Evolutionary conservation across 2,329 filamentous ascomycete species (phyloP), one percentile per base, ranked within the genome.

Genomic region (Botryotinia calthae): DNA sequence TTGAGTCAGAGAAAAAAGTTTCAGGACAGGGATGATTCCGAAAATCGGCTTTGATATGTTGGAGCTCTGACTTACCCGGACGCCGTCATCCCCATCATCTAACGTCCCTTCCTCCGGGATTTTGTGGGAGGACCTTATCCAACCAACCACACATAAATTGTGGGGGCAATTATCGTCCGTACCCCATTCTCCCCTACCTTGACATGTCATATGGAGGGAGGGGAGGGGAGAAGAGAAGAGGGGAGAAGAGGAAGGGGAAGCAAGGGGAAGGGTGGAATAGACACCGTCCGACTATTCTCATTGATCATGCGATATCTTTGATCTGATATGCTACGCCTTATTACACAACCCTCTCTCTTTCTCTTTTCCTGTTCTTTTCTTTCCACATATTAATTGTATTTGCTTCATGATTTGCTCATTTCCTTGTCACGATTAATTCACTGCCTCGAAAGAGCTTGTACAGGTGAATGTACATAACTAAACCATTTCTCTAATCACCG

Each of bases 261-360:
- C n/a, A n/a, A n/a, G n/a, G 46, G 25, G 48, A 14, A n/a, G 48
- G 6, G 6, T 25, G 4, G 56, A 48, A 48, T 48, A 25, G 20
- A 59, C 12, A 61, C 31, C 58, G 12, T 37, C 5, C 22, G 51
- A n/a, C 51, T 54, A 28, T 54, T 28, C 3, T 54, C 51, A 28
- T 54, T 56, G 63, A 65, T 69, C 66, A 69, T 69, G 66, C 66
- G 51, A 69, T 65, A 28, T 48, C 22, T 61, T 40, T 58, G 66
- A 54, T 28, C 37, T 59, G 37, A 59, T 25, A 18, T 68, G 48
- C 18, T 46, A 64, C 62, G 48, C 68, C 58, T 42, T 25, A 54
- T 40, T 65, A 25, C 69, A 51, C 58, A 54, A 40, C 3, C 16
- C 18, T 12, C 48, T 12, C 12, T 12, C 20, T 46, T 48, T 8